Percentiles rank a stretch among this genome's conserved stretches.
Conservation (phyloP, 768 basidiomycete species). For the Auricularia cornea region DNA sequence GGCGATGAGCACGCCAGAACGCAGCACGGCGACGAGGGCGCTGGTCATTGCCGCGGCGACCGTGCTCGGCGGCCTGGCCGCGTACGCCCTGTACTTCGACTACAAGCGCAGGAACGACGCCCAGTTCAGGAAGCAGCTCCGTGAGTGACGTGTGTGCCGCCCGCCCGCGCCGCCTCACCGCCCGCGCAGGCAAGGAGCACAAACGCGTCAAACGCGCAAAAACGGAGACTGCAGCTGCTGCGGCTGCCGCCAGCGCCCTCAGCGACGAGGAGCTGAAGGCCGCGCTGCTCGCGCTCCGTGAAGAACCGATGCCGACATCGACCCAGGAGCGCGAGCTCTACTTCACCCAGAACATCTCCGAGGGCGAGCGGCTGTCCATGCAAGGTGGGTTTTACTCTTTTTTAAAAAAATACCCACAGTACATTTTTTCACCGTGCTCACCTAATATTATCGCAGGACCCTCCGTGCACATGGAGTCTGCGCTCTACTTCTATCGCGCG, state of each 20-base stretch:
- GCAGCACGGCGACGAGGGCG: conserved; percentile 17
- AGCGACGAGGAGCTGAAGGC: conserved; percentile 47
- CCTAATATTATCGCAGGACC: conserved; percentile 40
- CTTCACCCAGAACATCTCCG: conserved; percentile 83
- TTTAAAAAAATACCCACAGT: background rate
- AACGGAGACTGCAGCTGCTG: conserved; percentile 28
- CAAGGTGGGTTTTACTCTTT: conserved; percentile 46
- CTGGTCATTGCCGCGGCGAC: conserved; percentile 38
- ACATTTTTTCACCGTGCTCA: conserved; percentile 21
- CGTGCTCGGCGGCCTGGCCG: conserved; percentile 46
- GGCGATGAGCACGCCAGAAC: background rate
- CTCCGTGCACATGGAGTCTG: conserved; percentile 66
- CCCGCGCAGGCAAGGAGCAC: conserved; percentile 72
- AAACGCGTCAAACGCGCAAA: conserved; percentile 64
- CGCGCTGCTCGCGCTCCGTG: conserved; percentile 57
- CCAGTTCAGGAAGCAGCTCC: conserved; percentile 80
- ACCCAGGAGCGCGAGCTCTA: conserved; percentile 77
- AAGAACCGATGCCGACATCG: conserved; percentile 58
- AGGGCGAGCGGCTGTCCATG: conserved; percentile 75
- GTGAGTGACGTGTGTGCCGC: conserved; percentile 36
- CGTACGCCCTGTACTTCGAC: conserved; percentile 92
- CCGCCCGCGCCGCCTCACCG: background rate
- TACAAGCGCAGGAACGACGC: conserved; percentile 83
- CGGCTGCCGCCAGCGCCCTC: conserved; percentile 22
- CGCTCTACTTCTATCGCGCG: conserved; percentile 86